Conservation (phyloP, 2,329 filamentous ascomycete species). For the Immersiporthe knoxdaviesiana region DNA sequence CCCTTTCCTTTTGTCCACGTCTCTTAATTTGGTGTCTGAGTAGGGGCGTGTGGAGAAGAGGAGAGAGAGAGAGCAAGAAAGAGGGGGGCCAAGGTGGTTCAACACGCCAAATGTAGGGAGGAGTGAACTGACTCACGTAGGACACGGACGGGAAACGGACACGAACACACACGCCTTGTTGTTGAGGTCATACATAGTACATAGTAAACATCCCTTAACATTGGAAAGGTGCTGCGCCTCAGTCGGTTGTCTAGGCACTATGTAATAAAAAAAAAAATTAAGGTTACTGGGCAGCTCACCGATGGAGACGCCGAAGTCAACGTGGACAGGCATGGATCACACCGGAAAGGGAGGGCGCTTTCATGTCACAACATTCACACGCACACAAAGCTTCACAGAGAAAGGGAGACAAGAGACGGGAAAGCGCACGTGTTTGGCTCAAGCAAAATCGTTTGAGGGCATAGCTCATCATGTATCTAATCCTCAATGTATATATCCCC, state of each 20-base stretch:
- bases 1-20: not conserved
- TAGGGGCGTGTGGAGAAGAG: no score
- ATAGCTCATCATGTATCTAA: conserved; percentile 18
- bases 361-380: not conserved
- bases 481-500: conserved; percentile 1
- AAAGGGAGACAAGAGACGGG: no score
- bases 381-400: not conserved
- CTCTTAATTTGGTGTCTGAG: no score
- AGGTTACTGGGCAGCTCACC: not conserved
- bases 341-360: not conserved
- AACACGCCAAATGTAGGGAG: not conserved
- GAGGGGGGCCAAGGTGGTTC: no score
- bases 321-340: not conserved
- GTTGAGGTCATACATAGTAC: not conserved
- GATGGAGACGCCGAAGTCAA: conserved; percentile 1
- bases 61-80: no score
- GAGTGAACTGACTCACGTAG: not conserved
- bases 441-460: conserved; percentile 11
- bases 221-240: not conserved
- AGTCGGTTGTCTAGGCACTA: not conserved
- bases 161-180: not conserved
- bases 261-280: not conserved
- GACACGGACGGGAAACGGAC: not conserved
- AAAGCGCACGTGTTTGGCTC: not conserved
- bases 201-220: not conserved